These are phyloP conservation scores for Cladosporium phlei DNA, from an alignment of 2,329 filamentous ascomycete genomes.

Conservation along the genomic window DNA sequence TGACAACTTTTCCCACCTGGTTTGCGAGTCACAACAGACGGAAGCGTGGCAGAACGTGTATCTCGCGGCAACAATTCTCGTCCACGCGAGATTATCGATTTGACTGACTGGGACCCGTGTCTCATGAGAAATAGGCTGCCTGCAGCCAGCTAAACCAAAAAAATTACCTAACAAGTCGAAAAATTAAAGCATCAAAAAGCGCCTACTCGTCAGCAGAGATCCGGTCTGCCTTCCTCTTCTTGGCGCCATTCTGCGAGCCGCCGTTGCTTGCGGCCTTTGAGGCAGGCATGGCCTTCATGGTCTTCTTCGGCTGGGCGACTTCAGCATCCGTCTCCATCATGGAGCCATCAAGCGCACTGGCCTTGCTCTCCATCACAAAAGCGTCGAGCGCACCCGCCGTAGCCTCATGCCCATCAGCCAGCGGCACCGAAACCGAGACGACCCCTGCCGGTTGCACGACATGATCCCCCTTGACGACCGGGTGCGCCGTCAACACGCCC, in stretches of 20 bases:
- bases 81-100: too few relatives aligned
- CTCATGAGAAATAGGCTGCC: too few relatives aligned
- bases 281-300: neutral
- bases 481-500: slow-evolving; percentile 63
- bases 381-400: too few relatives aligned
- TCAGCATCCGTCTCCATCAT: neutral
- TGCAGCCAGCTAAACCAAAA: too few relatives aligned
- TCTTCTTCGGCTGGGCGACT: neutral
- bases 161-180: too few relatives aligned
- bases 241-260: slow-evolving; percentile 7
- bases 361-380: too few relatives aligned
- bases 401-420: neutral
- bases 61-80: too few relatives aligned
- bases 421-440: neutral
- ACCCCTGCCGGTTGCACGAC: slow-evolving; percentile 3
- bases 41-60: too few relatives aligned
- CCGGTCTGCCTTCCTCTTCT: slow-evolving; percentile 23
- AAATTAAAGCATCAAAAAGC: too few relatives aligned
- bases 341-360: slow-evolving; percentile 3
- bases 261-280: neutral
- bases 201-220: slow-evolving; percentile 1
- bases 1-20: too few relatives aligned
- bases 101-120: too few relatives aligned
- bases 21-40: too few relatives aligned
- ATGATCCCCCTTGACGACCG: slow-evolving; percentile 30